phyloP scores from a whole-genome alignment of 495 filamentous ascomycete genomes.

The Penicillium cinerascens region DNA sequence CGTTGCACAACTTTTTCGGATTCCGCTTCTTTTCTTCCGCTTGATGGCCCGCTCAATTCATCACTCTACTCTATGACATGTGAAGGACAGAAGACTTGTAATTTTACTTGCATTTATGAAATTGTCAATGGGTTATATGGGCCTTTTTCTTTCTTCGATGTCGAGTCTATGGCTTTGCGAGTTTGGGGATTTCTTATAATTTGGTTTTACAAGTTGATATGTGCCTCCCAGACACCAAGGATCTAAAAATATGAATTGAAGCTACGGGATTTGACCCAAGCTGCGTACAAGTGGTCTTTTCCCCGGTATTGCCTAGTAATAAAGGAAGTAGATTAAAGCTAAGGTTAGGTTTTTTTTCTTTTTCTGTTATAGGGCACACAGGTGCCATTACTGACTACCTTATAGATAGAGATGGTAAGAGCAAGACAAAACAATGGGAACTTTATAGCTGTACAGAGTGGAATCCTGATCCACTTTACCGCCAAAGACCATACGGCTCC shows the following conservation, averaged over 20 bases:
- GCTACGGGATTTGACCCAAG: background rate
- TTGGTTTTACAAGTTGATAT: background rate
- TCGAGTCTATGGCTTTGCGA: background rate
- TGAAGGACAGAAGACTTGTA: conserved; percentile 9
- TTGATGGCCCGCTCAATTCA: background rate
- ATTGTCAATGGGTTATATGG: conserved; percentile 14
- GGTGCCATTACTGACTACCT: background rate
- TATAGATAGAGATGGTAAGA: background rate
- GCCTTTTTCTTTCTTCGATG: background rate
- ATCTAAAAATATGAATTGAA: background rate
- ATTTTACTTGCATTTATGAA: conserved; percentile 17
- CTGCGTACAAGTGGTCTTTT: background rate
- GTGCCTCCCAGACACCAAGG: background rate
- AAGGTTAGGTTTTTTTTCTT: background rate
- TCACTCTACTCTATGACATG: background rate
- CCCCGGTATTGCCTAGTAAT: background rate
- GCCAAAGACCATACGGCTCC: conserved; percentile 68
- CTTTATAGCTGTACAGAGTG: background rate
- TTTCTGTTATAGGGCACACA: background rate
- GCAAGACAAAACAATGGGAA: background rate
- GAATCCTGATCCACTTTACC: conserved; percentile 23
- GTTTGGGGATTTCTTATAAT: background rate
- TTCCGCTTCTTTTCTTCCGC: background rate
- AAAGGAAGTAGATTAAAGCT: background rate
- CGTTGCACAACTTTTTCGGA: background rate